phyloP scores from a whole-genome alignment of 2,329 filamentous ascomycete genomes.

The Pseudogymnoascus sp. region DNA sequence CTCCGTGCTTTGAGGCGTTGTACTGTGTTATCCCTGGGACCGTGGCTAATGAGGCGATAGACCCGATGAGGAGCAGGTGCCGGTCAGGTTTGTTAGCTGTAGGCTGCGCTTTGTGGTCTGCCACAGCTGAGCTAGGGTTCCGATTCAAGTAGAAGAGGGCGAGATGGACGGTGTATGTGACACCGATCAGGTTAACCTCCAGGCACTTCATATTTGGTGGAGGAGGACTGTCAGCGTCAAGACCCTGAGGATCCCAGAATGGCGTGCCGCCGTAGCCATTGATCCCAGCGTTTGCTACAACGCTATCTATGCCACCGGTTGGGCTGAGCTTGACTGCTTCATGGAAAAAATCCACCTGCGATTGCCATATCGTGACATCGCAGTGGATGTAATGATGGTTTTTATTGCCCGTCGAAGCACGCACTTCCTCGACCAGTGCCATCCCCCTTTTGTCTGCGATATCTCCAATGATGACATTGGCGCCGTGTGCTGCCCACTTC shows the following conservation, averaged over 20 bases:
- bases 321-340: constrained; percentile 45
- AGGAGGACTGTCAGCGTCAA: constrained; percentile 37
- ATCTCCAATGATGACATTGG: constrained; percentile 56
- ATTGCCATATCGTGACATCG: constrained; percentile 58
- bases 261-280: constrained; percentile 31
- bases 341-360: constrained; percentile 56
- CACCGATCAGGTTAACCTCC: constrained; percentile 55
- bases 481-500: constrained; percentile 46
- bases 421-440: constrained; percentile 44
- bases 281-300: constrained; percentile 61
- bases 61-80: constrained; percentile 55
- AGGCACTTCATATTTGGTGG: constrained; percentile 45
- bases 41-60: constrained; percentile 46
- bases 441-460: constrained; percentile 47
- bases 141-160: constrained; percentile 50
- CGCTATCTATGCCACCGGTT: constrained; percentile 49
- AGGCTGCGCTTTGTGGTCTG: constrained; percentile 27
- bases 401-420: constrained; percentile 32
- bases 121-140: constrained; percentile 36
- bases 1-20: constrained; percentile 54
- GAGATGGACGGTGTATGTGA: constrained; percentile 57
- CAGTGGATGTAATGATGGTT: constrained; percentile 50
- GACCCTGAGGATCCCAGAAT: constrained; percentile 37
- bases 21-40: constrained; percentile 45
- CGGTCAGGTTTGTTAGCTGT: constrained; percentile 38